Percentiles rank a stretch among this genome's conserved stretches.
Evolutionary conservation across 1,284 basidiomycete genomes (phyloP).

Genomic region (Rhodotorula sp.): DNA sequence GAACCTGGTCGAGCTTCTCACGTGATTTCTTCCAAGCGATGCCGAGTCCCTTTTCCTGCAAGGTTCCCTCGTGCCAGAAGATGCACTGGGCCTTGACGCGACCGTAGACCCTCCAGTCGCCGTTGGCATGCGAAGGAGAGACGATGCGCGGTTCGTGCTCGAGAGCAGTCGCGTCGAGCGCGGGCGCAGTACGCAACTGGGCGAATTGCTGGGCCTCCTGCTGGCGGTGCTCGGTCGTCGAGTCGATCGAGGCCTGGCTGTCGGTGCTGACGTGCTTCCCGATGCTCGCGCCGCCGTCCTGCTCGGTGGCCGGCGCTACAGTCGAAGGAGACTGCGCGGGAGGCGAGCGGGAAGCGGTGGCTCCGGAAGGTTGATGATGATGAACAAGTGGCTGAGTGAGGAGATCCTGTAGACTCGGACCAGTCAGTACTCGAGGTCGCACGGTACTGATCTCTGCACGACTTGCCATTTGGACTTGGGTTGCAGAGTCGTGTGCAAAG

Average conservation of each 20-base stretch:
- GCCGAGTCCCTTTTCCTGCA: conserved; percentile 1
- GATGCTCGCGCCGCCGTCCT: not conserved
- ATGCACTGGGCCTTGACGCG: conserved; percentile 23
- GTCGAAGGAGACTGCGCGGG: not conserved
- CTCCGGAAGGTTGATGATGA: no score
- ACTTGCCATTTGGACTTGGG: not conserved
- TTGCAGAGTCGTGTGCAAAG: not conserved
- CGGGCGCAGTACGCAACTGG: conserved; percentile 11
- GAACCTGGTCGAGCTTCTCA: not conserved
- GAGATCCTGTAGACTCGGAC: conserved; percentile 10
- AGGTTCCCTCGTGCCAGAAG: conserved; percentile 19
- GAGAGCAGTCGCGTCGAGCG: not conserved
- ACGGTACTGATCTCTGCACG: not conserved
- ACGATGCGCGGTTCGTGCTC: conserved; percentile 8
- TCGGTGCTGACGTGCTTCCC: not conserved
- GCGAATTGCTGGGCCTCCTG: conserved; percentile 6
- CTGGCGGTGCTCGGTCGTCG: not conserved
- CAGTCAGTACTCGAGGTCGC: not conserved
- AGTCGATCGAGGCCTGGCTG: not conserved
- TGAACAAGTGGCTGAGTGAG: conserved; percentile 19
- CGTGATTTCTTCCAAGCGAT: not conserved
- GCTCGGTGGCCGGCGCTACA: not conserved
- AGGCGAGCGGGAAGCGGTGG: not conserved
- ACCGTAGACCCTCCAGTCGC: conserved; percentile 29
- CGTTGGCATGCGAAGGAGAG: conserved; percentile 17